Conservation (phyloP, 768 basidiomycete genomes). For the Kwoniella europaea region DNA sequence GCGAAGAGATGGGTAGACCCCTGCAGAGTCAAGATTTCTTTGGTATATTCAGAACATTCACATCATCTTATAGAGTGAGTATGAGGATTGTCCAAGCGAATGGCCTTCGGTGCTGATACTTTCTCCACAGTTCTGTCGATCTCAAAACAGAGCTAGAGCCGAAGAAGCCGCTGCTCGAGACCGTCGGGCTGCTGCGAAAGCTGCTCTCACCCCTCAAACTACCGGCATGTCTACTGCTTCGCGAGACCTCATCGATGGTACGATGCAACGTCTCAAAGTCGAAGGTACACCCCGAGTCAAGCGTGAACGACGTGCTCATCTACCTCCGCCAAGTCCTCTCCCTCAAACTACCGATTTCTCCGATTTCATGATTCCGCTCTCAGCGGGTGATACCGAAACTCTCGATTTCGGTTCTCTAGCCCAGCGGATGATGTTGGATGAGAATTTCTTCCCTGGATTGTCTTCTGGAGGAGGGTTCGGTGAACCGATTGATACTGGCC, state of each 20-base stretch:
- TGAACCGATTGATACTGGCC: neutral
- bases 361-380: slow-evolving; percentile 43
- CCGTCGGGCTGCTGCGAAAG: slow-evolving; percentile 67
- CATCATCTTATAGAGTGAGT: slow-evolving; percentile 74
- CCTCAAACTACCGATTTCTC: slow-evolving; percentile 41
- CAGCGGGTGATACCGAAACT: slow-evolving; percentile 21
- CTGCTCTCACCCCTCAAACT: slow-evolving; percentile 53
- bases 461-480: slow-evolving; percentile 4
- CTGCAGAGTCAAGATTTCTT: slow-evolving; percentile 82
- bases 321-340: slow-evolving; percentile 46
- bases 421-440: slow-evolving; percentile 38
- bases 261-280: slow-evolving; percentile 51
- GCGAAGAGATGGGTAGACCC: slow-evolving; percentile 63
- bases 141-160: slow-evolving; percentile 73
- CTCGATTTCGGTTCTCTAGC: slow-evolving; percentile 49
- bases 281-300: slow-evolving; percentile 57
- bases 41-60: slow-evolving; percentile 94
- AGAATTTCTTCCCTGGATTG: slow-evolving; percentile 27
- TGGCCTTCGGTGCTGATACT: slow-evolving; percentile 2
- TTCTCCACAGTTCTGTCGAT: slow-evolving; percentile 75
- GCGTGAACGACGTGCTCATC: slow-evolving; percentile 45
- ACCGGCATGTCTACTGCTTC: slow-evolving; percentile 46
- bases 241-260: slow-evolving; percentile 51
- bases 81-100: neutral
- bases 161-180: slow-evolving; percentile 73